Conservation (phyloP, 73 alveolate genomes). For the Breviolum minutum region DNA sequence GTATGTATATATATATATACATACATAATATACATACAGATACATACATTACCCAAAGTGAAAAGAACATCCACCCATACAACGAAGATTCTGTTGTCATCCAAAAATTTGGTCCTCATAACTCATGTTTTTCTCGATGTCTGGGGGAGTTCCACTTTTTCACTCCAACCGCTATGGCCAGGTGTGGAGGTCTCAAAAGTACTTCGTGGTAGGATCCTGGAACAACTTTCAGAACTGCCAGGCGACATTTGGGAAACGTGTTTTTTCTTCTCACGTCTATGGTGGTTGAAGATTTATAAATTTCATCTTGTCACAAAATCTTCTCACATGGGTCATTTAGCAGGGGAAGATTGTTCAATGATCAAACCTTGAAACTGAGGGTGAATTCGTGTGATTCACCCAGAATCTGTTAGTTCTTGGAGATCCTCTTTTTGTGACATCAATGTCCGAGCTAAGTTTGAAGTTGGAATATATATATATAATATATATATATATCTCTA, state of each 20-base stretch:
- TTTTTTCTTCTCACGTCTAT: background rate
- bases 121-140: background rate
- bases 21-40: background rate
- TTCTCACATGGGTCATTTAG: no score
- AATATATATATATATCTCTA: no score
- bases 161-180: no score
- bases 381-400: no score
- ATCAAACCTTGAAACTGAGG: no score
- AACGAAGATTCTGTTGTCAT: background rate
- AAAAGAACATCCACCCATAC: background rate
- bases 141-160: background rate
- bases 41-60: background rate
- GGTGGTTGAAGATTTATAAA: no score
- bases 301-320: no score
- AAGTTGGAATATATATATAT: no score
- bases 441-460: no score
- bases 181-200: background rate
- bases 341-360: no score
- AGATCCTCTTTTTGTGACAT: no score
- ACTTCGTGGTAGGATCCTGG: conserved; percentile 43
- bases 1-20: background rate
- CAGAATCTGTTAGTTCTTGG: no score
- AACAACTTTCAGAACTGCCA: conserved; percentile 22
- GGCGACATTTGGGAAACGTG: background rate
- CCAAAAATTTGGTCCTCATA: background rate